Evolutionary conservation across 192 early-diverging fungal genomes (phyloP).

Genomic region (Coemansia sp.): DNA sequence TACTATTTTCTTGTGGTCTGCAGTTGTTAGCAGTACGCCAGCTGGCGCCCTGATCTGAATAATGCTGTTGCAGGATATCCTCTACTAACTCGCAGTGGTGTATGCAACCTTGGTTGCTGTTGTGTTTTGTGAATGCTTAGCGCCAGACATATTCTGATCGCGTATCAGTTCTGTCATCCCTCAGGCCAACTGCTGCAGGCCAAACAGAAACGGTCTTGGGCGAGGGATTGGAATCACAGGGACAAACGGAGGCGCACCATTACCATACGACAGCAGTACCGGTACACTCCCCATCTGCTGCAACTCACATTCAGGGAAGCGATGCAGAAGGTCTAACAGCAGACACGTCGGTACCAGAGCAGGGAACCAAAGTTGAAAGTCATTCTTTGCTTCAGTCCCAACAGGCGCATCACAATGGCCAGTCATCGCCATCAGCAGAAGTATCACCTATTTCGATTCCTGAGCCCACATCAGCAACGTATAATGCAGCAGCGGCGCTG

Average conservation of each 20-base stretch:
- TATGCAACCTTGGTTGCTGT: neutral
- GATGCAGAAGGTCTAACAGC: neutral
- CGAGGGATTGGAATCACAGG: neutral
- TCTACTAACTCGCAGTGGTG: neutral
- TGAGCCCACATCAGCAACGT: slow-evolving; percentile 1
- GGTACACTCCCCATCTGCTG: neutral
- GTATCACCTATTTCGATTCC: slow-evolving; percentile 20
- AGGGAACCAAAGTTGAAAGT: neutral
- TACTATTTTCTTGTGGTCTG: neutral
- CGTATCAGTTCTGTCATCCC: slow-evolving; percentile 45
- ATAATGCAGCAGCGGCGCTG: neutral
- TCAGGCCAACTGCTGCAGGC: slow-evolving; percentile 18
- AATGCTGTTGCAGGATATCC: neutral
- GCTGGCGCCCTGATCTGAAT: neutral
- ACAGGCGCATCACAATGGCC: neutral
- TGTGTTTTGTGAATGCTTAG: slow-evolving; percentile 20
- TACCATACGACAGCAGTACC: neutral
- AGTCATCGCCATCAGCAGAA: neutral
- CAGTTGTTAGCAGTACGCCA: neutral
- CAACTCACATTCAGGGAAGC: neutral
- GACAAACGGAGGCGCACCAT: neutral
- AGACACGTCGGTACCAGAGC: neutral
- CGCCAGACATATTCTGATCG: slow-evolving; percentile 57
- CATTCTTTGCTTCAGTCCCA: neutral
- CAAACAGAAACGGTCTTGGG: neutral